Conservation (phyloP, 495 filamentous ascomycete genomes). For the Tetracladium marchalianum region DNA sequence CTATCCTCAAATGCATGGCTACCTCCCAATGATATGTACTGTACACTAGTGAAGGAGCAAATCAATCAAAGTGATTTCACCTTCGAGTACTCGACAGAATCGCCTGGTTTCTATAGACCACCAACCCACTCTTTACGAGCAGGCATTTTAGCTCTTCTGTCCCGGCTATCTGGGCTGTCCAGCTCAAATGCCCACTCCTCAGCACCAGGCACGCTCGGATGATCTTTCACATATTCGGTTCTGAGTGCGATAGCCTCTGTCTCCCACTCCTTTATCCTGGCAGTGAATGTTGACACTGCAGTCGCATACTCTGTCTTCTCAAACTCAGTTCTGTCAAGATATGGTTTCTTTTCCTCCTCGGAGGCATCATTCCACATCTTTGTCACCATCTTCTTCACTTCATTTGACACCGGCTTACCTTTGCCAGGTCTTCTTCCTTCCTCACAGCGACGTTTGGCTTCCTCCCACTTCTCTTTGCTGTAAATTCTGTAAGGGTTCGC, state of each 20-base stretch:
- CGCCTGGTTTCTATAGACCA: no score
- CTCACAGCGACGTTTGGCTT: conserved; percentile 63
- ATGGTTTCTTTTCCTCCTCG: conserved; percentile 60
- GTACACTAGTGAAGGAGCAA: no score
- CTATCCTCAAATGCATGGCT: no score
- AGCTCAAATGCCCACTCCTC: conserved; percentile 21
- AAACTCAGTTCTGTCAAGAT: conserved; percentile 57
- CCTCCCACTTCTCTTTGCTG: conserved; percentile 71
- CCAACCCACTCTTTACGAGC: no score
- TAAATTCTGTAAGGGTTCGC: conserved; percentile 68
- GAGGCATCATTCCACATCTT: conserved; percentile 79
- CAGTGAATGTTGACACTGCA: conserved; percentile 46
- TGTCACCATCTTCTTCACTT: conserved; percentile 71
- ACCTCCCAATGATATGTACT: no score
- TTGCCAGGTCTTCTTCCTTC: conserved; percentile 52
- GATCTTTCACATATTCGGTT: conserved; percentile 49
- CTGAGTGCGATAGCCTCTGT: conserved; percentile 46
- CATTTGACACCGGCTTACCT: conserved; percentile 61
- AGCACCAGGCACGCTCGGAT: conserved; percentile 36
- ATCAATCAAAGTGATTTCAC: no score
- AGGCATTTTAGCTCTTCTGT: conserved; percentile 16
- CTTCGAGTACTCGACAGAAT: no score
- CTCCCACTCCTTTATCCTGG: conserved; percentile 59
- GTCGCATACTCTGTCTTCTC: conserved; percentile 55
- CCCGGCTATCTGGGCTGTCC: conserved; percentile 16